These are phyloP conservation scores for Holtermanniella nyarrowii DNA, from an alignment of 768 basidiomycete species.

Conservation along the genomic window DNA sequence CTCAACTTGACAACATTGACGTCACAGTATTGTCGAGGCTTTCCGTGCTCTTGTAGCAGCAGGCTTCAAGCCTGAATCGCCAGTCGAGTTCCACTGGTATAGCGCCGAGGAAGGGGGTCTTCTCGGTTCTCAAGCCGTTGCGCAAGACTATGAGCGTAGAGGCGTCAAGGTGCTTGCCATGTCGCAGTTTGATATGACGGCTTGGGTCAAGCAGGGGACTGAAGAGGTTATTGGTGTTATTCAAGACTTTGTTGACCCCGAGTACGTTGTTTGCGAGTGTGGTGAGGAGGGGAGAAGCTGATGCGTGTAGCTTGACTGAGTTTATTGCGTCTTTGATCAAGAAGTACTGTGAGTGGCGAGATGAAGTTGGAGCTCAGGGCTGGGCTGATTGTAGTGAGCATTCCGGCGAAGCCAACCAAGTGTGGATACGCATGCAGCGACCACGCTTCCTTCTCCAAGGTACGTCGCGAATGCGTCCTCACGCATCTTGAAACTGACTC, in stretches of 20 bases:
- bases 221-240: conserved; percentile 63
- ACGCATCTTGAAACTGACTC: neutral
- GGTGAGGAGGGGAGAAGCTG: neutral
- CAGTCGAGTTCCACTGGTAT: conserved; percentile 43
- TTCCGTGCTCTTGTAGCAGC: conserved; percentile 34
- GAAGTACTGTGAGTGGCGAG: conserved; percentile 47
- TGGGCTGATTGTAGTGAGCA: conserved; percentile 46
- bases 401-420: conserved; percentile 76
- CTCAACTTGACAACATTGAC: neutral
- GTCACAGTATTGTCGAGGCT: conserved; percentile 33
- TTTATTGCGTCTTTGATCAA: conserved; percentile 71
- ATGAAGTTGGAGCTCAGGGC: neutral
- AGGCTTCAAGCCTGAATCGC: conserved; percentile 35
- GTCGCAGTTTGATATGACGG: conserved; percentile 58
- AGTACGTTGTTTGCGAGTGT: too few relatives aligned
- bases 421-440: conserved; percentile 91
- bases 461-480: conserved; percentile 8
- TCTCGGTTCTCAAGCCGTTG: conserved; percentile 76
- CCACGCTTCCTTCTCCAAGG: conserved; percentile 45
- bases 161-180: conserved; percentile 64
- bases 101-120: conserved; percentile 44
- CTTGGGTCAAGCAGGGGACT: conserved; percentile 75
- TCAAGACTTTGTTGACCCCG: conserved; percentile 65
- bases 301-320: conserved; percentile 52
- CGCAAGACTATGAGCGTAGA: conserved; percentile 57